Evolutionary conservation across 306 rosid species (phyloP), one percentile per base, ranked within the genome.

Genomic region (Quercus ilex): DNA sequence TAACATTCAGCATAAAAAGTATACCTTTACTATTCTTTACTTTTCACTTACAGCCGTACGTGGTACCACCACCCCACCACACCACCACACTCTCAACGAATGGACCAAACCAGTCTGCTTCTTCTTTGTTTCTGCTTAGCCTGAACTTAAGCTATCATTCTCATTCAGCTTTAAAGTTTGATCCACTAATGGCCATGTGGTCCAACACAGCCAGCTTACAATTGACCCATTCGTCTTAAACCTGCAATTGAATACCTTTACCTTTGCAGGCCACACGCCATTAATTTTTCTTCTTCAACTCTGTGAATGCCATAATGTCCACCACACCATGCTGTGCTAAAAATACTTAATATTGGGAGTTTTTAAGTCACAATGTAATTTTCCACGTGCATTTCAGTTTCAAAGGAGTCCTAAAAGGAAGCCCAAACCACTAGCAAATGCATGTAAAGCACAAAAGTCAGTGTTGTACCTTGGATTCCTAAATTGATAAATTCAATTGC

Each of bases 151-250:
- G 20, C 31, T n/a, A 62, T 5, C 23, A 49, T 3, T 49, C 17
- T 11, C 53, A 11, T 49, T 46, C 30, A 17, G 26, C 5, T 19
- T 59, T 71, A 13, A 51, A 13, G 4, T 18, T 20, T 35, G 71
- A 57, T 69, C 28, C 70, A 46, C 63, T 63, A 72, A 12, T 59
- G 77, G 25, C n/a, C 69, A 69, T 69, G 75, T 78, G 81, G 81
- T 78, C 75, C 57, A 67, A 35, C 5, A n/a, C 5, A n/a, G 25
- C 49, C 51, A 3, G 17, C 5, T 31, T 19, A n/a, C 26, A 41
- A 8, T 30, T 31, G 68, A 13, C 68, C 35, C n/a, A 8, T 41
- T 7, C 8, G 46, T 41, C 46, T 41, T 41, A 7, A 8, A 41
- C 46, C 10, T 8, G 46, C 46, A 2, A 7, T 41, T 41, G 11